A percentile compares a stretch with the other conserved stretches of the same genome.
Evolutionary conservation across 1,139 yeast genomes (phyloP).

Genomic region (Nakaseomyces kungkrabaensis): DNA sequence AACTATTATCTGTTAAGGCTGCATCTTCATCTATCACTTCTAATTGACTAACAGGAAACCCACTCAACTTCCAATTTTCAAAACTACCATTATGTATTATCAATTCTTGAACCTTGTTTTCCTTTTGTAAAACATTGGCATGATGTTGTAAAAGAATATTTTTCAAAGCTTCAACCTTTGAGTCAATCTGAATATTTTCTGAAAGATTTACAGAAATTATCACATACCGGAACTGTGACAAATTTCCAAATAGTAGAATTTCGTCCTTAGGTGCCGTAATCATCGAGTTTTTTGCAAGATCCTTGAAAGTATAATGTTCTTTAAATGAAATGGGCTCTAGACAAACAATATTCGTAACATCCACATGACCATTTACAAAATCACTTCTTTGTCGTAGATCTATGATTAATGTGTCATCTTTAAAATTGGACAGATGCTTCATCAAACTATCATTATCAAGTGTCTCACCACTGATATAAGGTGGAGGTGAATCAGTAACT

Average conservation of each 20-base stretch:
- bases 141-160: slow-evolving; percentile 23
- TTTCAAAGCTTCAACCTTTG: slow-evolving; percentile 4
- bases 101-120: neutral
- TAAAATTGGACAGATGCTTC: slow-evolving; percentile 8
- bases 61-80: neutral
- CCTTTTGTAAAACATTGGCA: slow-evolving; percentile 8
- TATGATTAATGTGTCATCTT: slow-evolving; percentile 37
- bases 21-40: slow-evolving; percentile 14
- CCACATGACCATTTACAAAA: slow-evolving; percentile 52
- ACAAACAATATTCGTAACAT: slow-evolving; percentile 45
- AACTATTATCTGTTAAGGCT: slow-evolving; percentile 3
- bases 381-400: slow-evolving; percentile 57
- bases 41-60: slow-evolving; percentile 9
- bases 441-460: slow-evolving; percentile 5
- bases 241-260: slow-evolving; percentile 38
- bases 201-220: slow-evolving; percentile 45
- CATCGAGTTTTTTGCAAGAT: slow-evolving; percentile 48
- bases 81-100: neutral
- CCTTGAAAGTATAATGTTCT: slow-evolving; percentile 42
- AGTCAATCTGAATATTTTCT: slow-evolving; percentile 14
- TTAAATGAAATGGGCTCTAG: slow-evolving; percentile 57
- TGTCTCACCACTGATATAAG: neutral
- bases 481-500: neutral
- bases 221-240: slow-evolving; percentile 49
- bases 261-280: slow-evolving; percentile 46